Percentiles rank a stretch among this genome's conserved stretches.
These are phyloP conservation scores for Penicillium longicatenatum DNA, from an alignment of 495 filamentous ascomycete species.

Conservation along the genomic window DNA sequence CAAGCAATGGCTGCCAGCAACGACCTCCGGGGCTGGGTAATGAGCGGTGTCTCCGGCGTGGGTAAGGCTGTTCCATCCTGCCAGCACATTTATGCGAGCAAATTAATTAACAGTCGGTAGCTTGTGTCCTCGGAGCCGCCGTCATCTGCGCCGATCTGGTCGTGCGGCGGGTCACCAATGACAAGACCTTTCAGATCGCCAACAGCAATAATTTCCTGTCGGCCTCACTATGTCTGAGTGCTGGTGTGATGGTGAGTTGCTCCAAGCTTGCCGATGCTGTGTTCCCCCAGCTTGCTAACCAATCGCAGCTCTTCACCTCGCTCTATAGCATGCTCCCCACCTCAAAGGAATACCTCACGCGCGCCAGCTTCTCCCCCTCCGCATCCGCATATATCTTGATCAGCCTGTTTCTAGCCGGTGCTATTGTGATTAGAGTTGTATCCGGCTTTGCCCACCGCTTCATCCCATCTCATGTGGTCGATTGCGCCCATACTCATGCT, in stretches of 20 bases:
- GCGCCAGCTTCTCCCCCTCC: conserved; percentile 64
- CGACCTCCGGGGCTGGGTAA: conserved; percentile 91
- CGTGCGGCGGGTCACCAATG: conserved; percentile 67
- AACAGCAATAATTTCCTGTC: conserved; percentile 87
- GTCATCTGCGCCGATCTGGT: conserved; percentile 86
- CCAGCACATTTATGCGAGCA: background rate
- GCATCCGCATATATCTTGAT: conserved; percentile 72
- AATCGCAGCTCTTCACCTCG: conserved; percentile 79
- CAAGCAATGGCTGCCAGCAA: conserved; percentile 64
- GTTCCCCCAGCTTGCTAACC: conserved; percentile 1
- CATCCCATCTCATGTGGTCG: conserved; percentile 91
- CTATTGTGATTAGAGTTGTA: conserved; percentile 78
- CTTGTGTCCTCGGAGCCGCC: conserved; percentile 76
- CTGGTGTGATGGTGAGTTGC: conserved; percentile 88
- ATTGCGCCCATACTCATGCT: conserved; percentile 80
- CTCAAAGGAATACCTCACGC: conserved; percentile 70
- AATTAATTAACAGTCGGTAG: conserved; percentile 39
- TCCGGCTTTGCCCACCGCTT: conserved; percentile 79
- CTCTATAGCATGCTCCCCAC: conserved; percentile 93
- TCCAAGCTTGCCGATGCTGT: background rate
- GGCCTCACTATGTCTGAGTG: conserved; percentile 85
- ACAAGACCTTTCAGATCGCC: conserved; percentile 80
- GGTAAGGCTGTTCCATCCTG: conserved; percentile 51
- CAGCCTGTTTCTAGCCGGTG: conserved; percentile 76
- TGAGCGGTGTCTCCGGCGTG: conserved; percentile 81